phyloP scores from a whole-genome alignment of 495 filamentous ascomycete species.

The Bombardia bombarda region DNA sequence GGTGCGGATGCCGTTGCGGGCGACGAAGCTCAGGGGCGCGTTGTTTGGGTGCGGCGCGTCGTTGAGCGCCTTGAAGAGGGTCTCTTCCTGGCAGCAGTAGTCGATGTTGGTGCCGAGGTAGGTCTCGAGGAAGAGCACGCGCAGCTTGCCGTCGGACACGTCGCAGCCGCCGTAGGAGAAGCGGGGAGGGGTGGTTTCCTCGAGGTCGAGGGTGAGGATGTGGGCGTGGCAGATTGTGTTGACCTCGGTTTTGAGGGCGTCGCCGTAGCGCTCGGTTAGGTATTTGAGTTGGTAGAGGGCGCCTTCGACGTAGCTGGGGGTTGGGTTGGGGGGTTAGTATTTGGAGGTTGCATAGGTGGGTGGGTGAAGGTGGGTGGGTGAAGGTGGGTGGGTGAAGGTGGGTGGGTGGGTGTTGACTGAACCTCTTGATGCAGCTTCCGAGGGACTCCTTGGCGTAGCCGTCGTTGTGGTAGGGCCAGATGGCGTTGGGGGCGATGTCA shows the following conservation, averaged over 20 bases:
- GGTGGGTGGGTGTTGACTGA: slow-evolving; percentile 3
- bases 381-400: neutral
- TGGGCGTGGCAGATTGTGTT: slow-evolving; percentile 39
- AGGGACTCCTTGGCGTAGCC: slow-evolving; percentile 38
- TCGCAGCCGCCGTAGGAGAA: slow-evolving; percentile 39
- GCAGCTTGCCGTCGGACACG: slow-evolving; percentile 37
- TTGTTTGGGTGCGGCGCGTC: slow-evolving; percentile 28
- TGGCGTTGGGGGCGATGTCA: slow-evolving; percentile 36
- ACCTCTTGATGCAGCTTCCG: slow-evolving; percentile 38
- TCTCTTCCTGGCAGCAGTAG: slow-evolving; percentile 22
- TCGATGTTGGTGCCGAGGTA: slow-evolving; percentile 39
- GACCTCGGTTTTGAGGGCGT: slow-evolving; percentile 34
- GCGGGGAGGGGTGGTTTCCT: slow-evolving; percentile 24
- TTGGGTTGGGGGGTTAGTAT: slow-evolving; percentile 1
- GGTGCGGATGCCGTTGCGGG: slow-evolving; percentile 33
- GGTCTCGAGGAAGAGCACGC: slow-evolving; percentile 35
- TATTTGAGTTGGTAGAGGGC: slow-evolving; percentile 34
- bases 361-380: neutral
- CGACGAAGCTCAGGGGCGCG: slow-evolving; percentile 33
- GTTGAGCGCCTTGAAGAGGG: slow-evolving; percentile 36
- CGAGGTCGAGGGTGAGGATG: slow-evolving; percentile 37
- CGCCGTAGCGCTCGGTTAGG: slow-evolving; percentile 23
- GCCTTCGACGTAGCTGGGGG: slow-evolving; percentile 37
- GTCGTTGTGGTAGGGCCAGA: slow-evolving; percentile 42
- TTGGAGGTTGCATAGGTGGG: neutral